Conservation (phyloP, 768 basidiomycete species). For the Auricularia sp. region DNA sequence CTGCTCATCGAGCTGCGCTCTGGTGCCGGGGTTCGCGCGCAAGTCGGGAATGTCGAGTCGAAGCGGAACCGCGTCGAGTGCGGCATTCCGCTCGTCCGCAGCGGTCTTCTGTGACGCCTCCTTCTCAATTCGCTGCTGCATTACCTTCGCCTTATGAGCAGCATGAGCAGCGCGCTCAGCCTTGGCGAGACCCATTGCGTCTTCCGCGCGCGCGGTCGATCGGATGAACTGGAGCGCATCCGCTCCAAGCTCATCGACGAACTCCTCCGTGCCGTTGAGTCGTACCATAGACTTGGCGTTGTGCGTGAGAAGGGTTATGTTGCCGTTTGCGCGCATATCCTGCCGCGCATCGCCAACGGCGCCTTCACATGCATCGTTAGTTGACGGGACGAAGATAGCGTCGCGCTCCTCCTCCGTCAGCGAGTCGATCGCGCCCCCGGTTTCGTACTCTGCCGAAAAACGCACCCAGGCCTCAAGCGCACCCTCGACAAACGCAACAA, state of each 20-base stretch:
- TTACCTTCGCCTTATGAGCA: not conserved
- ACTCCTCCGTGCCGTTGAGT: not conserved
- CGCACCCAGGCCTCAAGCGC: constrained; percentile 15
- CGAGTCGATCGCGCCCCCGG: constrained; percentile 13
- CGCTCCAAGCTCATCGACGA: not conserved
- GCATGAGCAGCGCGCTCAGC: not conserved
- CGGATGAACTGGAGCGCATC: not conserved
- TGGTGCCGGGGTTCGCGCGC: not conserved
- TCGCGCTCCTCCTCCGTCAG: constrained; percentile 13
- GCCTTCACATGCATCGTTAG: constrained; percentile 26
- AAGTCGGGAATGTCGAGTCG: not conserved
- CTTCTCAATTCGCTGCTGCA: not conserved
- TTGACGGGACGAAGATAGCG: constrained; percentile 21
- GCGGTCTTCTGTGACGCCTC: not conserved
- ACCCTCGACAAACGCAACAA: constrained; percentile 17
- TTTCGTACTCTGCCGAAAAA: constrained; percentile 20
- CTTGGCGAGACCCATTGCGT: not conserved
- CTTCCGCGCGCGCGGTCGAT: not conserved
- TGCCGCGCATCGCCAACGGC: constrained; percentile 12
- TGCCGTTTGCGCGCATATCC: not conserved
- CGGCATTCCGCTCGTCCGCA: not conserved
- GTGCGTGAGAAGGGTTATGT: not conserved
- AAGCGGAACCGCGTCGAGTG: not conserved
- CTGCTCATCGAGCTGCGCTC: not conserved
- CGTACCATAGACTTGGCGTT: not conserved